A percentile compares a stretch with the other conserved stretches of the same genome.
These are phyloP conservation scores for Albifimbria verrucaria DNA, from an alignment of 2,329 filamentous ascomycete species.

Conservation along the genomic window DNA sequence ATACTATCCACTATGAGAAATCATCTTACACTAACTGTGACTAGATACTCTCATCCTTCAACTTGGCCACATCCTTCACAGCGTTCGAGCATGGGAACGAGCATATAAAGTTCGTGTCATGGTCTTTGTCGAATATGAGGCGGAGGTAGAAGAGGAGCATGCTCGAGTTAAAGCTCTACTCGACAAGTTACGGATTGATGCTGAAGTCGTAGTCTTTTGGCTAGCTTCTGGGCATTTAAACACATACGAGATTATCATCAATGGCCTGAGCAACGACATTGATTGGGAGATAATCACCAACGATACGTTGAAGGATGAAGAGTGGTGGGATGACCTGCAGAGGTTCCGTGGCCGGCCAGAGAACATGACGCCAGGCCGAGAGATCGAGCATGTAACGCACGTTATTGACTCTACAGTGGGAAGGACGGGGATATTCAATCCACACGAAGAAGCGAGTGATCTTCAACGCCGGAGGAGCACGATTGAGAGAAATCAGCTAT, in stretches of 20 bases:
- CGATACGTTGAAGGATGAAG: constrained; percentile 64
- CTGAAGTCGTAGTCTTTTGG: constrained; percentile 77
- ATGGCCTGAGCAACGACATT: constrained; percentile 56
- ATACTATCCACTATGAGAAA: too few relatives aligned
- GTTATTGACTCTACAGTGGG: constrained; percentile 41
- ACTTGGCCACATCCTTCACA: constrained; percentile 78
- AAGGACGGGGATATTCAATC: constrained; percentile 40
- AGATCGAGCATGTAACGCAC: constrained; percentile 39
- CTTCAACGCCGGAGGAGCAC: constrained; percentile 42
- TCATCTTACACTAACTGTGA: constrained; percentile 15
- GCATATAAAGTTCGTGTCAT: constrained; percentile 71
- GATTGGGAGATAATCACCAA: constrained; percentile 61
- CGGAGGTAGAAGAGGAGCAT: constrained; percentile 75
- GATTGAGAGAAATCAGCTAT: constrained; percentile 58
- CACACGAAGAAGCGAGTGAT: constrained; percentile 28
- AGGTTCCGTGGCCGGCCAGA: constrained; percentile 41
- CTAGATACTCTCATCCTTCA: constrained; percentile 76
- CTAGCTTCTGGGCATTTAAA: constrained; percentile 69
- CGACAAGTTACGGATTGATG: constrained; percentile 78
- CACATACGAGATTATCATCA: constrained; percentile 75
- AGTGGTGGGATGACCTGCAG: constrained; percentile 81
- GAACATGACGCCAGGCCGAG: constrained; percentile 37
- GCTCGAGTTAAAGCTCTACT: constrained; percentile 69
- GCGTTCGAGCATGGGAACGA: constrained; percentile 76
- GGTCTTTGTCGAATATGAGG: constrained; percentile 87